Evolutionary conservation across 257 asterid species (phyloP).

Genomic region (Misopates orontium): DNA sequence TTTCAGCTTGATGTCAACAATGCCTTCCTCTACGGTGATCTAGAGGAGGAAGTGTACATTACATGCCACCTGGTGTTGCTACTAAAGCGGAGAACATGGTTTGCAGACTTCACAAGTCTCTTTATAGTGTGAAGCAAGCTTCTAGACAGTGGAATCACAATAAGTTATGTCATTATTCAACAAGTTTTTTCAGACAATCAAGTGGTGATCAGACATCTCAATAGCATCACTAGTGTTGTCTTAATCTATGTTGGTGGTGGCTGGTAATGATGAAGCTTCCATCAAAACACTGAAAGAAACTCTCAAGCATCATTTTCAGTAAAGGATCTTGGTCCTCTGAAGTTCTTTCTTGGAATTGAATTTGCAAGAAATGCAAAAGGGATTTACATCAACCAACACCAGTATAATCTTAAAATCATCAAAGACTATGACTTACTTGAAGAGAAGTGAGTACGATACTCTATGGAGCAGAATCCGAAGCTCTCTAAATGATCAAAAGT

Average conservation of each 20-base stretch:
- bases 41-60: not conserved
- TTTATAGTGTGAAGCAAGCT: not conserved
- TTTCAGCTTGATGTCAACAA: not conserved
- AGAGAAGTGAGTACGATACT: not conserved
- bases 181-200: not conserved
- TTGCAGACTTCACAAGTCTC: not conserved
- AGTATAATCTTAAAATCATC: not conserved
- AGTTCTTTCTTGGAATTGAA: not conserved
- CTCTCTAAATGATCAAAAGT: not conserved
- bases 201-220: not conserved
- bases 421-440: not conserved
- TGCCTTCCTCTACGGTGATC: not conserved
- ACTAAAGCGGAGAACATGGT: not conserved
- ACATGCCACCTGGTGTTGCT: not conserved
- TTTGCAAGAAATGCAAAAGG: not conserved
- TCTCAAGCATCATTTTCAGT: not conserved
- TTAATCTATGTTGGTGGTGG: too few species aligned
- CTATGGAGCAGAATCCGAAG: not conserved
- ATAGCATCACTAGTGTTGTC: too few species aligned
- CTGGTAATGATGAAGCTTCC: not conserved
- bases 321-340: too few species aligned
- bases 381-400: not conserved
- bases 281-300: not conserved
- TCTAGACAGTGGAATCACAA: slow-evolving; percentile 1
- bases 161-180: not conserved